Evolutionary conservation across 164 flowering plant species (phyloP).

Genomic region (Santalum album): DNA sequence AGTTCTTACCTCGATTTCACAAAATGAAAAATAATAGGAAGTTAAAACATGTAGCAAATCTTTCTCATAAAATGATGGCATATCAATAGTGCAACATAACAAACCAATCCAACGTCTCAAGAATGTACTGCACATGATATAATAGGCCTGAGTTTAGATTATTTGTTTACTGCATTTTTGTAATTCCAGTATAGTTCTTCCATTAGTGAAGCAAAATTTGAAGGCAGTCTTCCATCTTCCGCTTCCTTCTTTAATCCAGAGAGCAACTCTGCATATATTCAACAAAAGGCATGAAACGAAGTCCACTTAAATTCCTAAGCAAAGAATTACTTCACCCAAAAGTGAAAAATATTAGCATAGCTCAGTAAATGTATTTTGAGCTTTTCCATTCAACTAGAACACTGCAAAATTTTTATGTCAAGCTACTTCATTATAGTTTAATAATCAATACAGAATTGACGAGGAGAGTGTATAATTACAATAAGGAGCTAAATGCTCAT

Average conservation of each 20-base stretch:
- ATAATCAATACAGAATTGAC: too few relatives aligned
- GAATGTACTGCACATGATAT: not conserved
- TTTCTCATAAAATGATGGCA: too few relatives aligned
- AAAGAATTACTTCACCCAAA: not conserved
- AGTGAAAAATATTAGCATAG: not conserved
- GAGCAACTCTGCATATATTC: conserved; percentile 56
- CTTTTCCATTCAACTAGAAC: not conserved
- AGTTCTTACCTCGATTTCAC: too few relatives aligned
- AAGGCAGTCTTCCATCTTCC: conserved; percentile 70
- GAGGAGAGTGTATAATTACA: too few relatives aligned
- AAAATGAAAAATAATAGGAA: too few relatives aligned
- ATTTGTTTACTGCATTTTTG: conserved; percentile 64
- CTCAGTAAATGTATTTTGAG: not conserved
- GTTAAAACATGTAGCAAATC: too few relatives aligned
- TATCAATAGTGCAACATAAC: not conserved
- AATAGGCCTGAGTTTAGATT: conserved; percentile 10
- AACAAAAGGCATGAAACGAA: conserved; percentile 1
- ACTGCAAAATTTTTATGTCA: not conserved
- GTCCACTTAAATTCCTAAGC: not conserved
- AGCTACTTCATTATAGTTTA: too few relatives aligned
- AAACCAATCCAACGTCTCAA: not conserved
- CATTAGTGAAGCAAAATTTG: conserved; percentile 61
- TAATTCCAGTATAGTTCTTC: conserved; percentile 74
- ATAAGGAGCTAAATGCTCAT: too few relatives aligned
- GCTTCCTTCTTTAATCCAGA: conserved; percentile 50